A percentile compares a stretch with the other conserved stretches of the same genome.
phyloP scores from a whole-genome alignment of 345 rosid genomes.

The Rhodomyrtus tomentosa region DNA sequence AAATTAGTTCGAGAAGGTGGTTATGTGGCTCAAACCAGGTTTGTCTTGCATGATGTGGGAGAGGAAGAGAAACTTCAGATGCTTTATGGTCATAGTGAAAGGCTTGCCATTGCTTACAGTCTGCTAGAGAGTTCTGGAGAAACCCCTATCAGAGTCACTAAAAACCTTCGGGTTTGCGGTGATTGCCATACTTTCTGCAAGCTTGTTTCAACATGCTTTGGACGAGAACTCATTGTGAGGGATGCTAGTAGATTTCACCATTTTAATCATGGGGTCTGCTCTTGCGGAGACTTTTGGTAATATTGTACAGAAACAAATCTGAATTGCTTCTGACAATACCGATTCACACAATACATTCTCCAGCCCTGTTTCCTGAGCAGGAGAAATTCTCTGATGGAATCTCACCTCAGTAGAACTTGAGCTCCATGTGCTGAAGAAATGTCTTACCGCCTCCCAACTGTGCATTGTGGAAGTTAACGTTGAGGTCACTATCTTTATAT shows the following conservation, averaged over 20 bases:
- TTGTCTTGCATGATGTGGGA: slow-evolving; percentile 48
- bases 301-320: not conserved
- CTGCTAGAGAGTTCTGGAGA: slow-evolving; percentile 34
- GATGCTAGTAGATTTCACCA: slow-evolving; percentile 91
- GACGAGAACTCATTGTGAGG: slow-evolving; percentile 50
- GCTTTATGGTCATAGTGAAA: slow-evolving; percentile 71
- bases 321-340: not conserved
- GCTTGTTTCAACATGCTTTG: slow-evolving; percentile 51
- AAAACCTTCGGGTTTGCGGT: slow-evolving; percentile 68
- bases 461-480: not conserved
- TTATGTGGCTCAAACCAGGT: slow-evolving; percentile 58
- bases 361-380: not conserved
- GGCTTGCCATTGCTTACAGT: slow-evolving; percentile 69
- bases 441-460: not conserved
- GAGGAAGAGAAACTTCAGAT: slow-evolving; percentile 61
- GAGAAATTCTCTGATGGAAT: not conserved
- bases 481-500: not conserved
- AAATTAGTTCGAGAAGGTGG: slow-evolving; percentile 50
- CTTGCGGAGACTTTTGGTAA: slow-evolving; percentile 83
- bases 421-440: not conserved
- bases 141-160: slow-evolving; percentile 46
- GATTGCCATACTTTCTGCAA: slow-evolving; percentile 80
- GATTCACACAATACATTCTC: not conserved
- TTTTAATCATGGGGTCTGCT: slow-evolving; percentile 62
- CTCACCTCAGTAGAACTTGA: not conserved